Percentiles rank a stretch among this genome's conserved stretches.
Conservation (phyloP, 2,329 filamentous ascomycete genomes). For the Pseudofabraea citricarpa region DNA sequence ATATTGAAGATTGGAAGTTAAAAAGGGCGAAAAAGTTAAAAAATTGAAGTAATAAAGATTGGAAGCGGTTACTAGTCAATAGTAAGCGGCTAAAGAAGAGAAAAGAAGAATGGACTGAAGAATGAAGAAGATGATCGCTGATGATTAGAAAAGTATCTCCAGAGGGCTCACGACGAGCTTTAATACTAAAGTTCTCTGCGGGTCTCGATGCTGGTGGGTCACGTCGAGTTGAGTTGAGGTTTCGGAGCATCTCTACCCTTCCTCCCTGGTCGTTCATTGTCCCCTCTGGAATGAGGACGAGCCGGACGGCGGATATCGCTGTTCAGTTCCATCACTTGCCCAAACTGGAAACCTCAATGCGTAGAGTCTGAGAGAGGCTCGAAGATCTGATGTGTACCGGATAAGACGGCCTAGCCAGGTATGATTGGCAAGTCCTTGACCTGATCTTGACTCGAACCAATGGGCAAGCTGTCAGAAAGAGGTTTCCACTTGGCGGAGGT, state of each 20-base stretch:
- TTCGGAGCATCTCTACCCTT: not conserved
- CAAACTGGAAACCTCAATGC: not conserved
- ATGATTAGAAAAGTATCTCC: slow-evolving; percentile 14
- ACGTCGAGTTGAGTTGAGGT: not conserved
- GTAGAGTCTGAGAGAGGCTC: not conserved
- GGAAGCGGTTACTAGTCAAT: slow-evolving; percentile 25
- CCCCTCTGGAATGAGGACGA: slow-evolving; percentile 1
- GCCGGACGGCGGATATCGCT: slow-evolving; percentile 7
- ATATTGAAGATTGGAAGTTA: slow-evolving; percentile 14
- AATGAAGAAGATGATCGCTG: slow-evolving; percentile 21
- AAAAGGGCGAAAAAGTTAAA: slow-evolving; percentile 8
- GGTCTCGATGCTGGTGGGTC: not conserved
- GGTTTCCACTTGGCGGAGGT: not conserved
- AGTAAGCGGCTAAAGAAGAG: slow-evolving; percentile 19
- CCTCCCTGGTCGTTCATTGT: not conserved
- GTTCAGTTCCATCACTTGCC: not conserved
- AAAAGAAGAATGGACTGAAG: slow-evolving; percentile 9
- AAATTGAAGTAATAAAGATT: slow-evolving; percentile 16
- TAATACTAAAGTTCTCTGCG: slow-evolving; percentile 15
- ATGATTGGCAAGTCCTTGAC: slow-evolving; percentile 1
- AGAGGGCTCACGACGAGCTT: slow-evolving; percentile 16
- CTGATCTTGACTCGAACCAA: not conserved
- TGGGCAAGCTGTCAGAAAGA: not conserved
- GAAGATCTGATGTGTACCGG: not conserved
- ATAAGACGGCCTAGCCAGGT: not conserved